Base-by-base conservation (phyloP, 2,329 filamentous ascomycete species). In the Dendrostoma leiphaemia region DNA sequence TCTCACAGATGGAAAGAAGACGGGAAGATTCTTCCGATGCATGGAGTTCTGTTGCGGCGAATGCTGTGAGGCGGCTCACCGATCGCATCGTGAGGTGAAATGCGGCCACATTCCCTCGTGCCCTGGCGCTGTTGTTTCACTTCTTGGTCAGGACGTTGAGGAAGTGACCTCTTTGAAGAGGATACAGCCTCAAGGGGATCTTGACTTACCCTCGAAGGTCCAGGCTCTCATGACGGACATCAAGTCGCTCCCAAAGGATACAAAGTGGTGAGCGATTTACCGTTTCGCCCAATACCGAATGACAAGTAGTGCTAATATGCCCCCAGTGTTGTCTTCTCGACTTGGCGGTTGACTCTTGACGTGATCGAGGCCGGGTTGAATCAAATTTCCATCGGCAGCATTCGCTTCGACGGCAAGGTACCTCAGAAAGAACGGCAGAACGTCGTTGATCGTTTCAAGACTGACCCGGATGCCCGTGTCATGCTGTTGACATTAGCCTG, bases 401-500 rank as follows among this genome's bases (percentile, higher is more conserved):
- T 74, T 12, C 71, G 78, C 0, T 77, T 79, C 44, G 79, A 82
- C 52, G 78, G 78, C 2, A 75, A 71, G 29, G 69, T 77, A 0
- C 67, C 69, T 0, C 71, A 73, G 10, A 71, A 67, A 1, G 70
- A 77, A 0, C 65, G 79, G 3, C 69, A 74, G 6, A 41, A 56
- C 0, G 70, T 74, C 0, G 59, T 81, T 0, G 59, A 74, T 0
- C 62, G 52, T 4, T 80, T 82, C 59, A 66, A 66, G 1, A 60
- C 46, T 0, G 69, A 80, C 9, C 62, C 69, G 0, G 53, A 32
- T 0, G 60, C 76, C 3, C 63, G 66, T 0, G 73, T 81, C 4
- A 69, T 80, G 51, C 67, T 82, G 0, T 61, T 81, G 1, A 80
- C 78, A 0, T 62, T 81, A 1, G 72, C 74, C 0, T 82, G 79